Base-by-base conservation (phyloP, 768 basidiomycete species). In the Glaciozyma antarctica region DNA sequence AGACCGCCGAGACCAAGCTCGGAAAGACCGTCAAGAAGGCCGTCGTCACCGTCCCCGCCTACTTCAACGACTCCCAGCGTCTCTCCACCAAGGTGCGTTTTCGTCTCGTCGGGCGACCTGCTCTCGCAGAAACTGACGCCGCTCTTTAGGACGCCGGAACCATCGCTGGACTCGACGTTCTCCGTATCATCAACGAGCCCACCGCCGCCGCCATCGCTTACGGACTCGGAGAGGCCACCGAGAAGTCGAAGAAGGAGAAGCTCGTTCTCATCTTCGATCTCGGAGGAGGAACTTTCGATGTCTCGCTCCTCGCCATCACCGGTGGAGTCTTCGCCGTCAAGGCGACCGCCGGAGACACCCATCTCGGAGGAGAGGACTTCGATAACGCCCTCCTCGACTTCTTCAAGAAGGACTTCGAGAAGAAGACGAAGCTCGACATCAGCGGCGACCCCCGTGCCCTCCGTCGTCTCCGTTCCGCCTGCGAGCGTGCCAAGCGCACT, bases 181-280 rank as follows among this genome's bases (percentile, higher is more conserved):
- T 99, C 79, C 94, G 95, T 81, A 99, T 99, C 83, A 99, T 99
- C 83, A 99, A 99, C 81, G 95, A 99, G 82, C 95, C 95, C 69
- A 99, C 95, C 61, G 95, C 95, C 59, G 95, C 95, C 64, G 95
- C 95, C 76, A 97, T 99, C 73, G 95, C 95, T n/a, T 97, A 97
- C 78, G 95, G 95, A 76, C 79, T 81, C 68, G 95, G 98, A 78
- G 63, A 73, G 63, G 67, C 70, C 41, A 72, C 73, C 64, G 87
- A 88, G 76, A 90, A 95, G 81, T 85, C 87, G 75, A 90, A 88
- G 79, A 81, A 84, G 67, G 94, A 98, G 83, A 91, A 90, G 80
- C 97, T 94, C 76, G 94, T 99, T 66, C 86, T 99, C 77, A 98
- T 99, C 78, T 99, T 99, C 82, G 94, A 99, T 82, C 83, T 99